These are phyloP conservation scores for Symbiodinium natans DNA, from an alignment of 73 alveolate species.

Conservation along the genomic window DNA sequence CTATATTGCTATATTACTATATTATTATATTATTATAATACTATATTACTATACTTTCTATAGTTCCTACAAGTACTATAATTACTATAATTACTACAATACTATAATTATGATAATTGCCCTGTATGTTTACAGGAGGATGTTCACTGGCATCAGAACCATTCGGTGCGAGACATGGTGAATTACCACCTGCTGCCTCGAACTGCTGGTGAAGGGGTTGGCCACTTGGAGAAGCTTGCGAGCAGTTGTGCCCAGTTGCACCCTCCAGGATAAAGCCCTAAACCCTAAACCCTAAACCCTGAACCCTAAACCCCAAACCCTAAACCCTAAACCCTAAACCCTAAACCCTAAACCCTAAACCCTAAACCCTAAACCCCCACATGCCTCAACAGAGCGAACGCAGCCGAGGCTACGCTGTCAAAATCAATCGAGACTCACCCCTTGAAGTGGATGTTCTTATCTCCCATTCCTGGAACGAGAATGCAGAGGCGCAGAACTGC, in stretches of 20 bases:
- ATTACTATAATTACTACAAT: too few relatives aligned
- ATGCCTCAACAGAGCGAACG: too few relatives aligned
- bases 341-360: too few relatives aligned
- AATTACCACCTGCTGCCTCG: constrained; percentile 59
- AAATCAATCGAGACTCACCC: constrained; percentile 38
- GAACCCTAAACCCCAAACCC: too few relatives aligned
- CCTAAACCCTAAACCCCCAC: too few relatives aligned
- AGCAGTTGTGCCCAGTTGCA: not conserved
- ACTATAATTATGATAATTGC: too few relatives aligned
- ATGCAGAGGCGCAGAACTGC: constrained; percentile 51
- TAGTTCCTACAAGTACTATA: too few relatives aligned
- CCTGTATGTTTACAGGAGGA: constrained; percentile 32
- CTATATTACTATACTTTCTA: too few relatives aligned
- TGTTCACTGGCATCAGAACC: constrained; percentile 63
- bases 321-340: not conserved
- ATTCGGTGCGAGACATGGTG: constrained; percentile 90
- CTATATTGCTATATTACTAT: too few relatives aligned
- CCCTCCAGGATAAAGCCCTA: not conserved
- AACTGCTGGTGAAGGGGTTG: constrained; percentile 61
- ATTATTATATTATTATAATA: too few relatives aligned
- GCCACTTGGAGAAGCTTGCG: not conserved
- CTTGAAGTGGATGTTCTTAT: constrained; percentile 64
- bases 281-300: not conserved
- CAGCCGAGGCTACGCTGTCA: constrained; percentile 67
- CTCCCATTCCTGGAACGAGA: constrained; percentile 89